Evolutionary conservation across 2,329 filamentous ascomycete genomes (phyloP).

Genomic region (Ophiostoma sp.): DNA sequence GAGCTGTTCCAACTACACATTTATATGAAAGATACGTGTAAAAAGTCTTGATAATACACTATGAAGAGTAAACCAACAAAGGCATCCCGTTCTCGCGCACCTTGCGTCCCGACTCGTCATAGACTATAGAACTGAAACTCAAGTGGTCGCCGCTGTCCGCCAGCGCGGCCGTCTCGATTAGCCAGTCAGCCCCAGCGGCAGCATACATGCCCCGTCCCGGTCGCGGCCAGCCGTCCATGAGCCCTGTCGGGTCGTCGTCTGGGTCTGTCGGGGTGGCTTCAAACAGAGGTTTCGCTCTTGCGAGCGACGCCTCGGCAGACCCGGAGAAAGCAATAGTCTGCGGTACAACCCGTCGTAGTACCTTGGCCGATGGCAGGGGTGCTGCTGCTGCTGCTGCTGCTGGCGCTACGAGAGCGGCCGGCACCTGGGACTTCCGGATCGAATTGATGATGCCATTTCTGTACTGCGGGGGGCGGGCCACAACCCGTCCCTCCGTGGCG

Average conservation of each 20-base stretch:
- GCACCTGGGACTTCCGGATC: constrained; percentile 17
- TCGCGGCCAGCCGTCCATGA: constrained; percentile 27
- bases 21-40: not conserved
- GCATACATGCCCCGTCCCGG: constrained; percentile 29
- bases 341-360: not conserved
- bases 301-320: not conserved
- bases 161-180: constrained; percentile 30
- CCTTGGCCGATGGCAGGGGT: not conserved
- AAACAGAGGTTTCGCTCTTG: not conserved
- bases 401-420: not conserved
- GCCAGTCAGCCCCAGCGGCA: constrained; percentile 32
- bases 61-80: constrained; percentile 1
- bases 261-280: constrained; percentile 28
- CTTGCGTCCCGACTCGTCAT: constrained; percentile 34
- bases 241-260: constrained; percentile 28
- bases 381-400: not conserved
- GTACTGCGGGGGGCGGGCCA: constrained; percentile 9
- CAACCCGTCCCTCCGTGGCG: not conserved
- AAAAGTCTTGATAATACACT: not conserved
- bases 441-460: constrained; percentile 23
- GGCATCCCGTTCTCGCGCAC: constrained; percentile 19
- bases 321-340: not conserved
- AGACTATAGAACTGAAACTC: constrained; percentile 36
- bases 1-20: not conserved
- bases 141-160: constrained; percentile 34